These are phyloP conservation scores for Saccharomycopsis javanensis DNA, from an alignment of 805 yeast genomes.

Conservation along the genomic window DNA sequence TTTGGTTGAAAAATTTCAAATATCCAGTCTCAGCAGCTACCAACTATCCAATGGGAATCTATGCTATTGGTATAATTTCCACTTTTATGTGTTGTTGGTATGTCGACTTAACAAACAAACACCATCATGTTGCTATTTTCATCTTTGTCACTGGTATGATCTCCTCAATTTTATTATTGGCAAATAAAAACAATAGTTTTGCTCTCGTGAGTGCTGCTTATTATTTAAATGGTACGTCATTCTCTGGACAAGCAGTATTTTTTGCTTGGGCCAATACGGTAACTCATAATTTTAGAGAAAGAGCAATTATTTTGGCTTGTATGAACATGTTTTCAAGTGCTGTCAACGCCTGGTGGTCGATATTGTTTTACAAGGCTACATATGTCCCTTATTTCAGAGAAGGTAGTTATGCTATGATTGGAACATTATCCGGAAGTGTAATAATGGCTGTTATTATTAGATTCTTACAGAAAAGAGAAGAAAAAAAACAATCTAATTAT, in stretches of 20 bases:
- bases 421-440: slow-evolving; percentile 37
- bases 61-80: slow-evolving; percentile 40
- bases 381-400: slow-evolving; percentile 41
- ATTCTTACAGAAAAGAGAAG: slow-evolving; percentile 34
- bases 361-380: slow-evolving; percentile 42
- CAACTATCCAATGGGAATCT: slow-evolving; percentile 45
- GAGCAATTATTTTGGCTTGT: slow-evolving; percentile 55
- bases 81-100: slow-evolving; percentile 36
- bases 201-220: slow-evolving; percentile 42
- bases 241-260: slow-evolving; percentile 51
- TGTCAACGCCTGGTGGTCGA: slow-evolving; percentile 56
- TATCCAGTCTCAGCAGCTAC: slow-evolving; percentile 39
- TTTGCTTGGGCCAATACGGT: slow-evolving; percentile 58
- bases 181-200: slow-evolving; percentile 30
- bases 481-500: slow-evolving; percentile 16
- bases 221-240: slow-evolving; percentile 43
- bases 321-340: slow-evolving; percentile 59
- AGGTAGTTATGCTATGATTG: slow-evolving; percentile 50
- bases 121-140: slow-evolving; percentile 41
- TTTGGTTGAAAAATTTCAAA: slow-evolving; percentile 34
- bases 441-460: slow-evolving; percentile 34
- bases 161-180: slow-evolving; percentile 38
- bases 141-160: slow-evolving; percentile 35
- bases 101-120: slow-evolving; percentile 36
- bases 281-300: slow-evolving; percentile 36